Base-by-base conservation (phyloP, 352 stramenopile genomes). In the Phytopythium mirpurense region DNA sequence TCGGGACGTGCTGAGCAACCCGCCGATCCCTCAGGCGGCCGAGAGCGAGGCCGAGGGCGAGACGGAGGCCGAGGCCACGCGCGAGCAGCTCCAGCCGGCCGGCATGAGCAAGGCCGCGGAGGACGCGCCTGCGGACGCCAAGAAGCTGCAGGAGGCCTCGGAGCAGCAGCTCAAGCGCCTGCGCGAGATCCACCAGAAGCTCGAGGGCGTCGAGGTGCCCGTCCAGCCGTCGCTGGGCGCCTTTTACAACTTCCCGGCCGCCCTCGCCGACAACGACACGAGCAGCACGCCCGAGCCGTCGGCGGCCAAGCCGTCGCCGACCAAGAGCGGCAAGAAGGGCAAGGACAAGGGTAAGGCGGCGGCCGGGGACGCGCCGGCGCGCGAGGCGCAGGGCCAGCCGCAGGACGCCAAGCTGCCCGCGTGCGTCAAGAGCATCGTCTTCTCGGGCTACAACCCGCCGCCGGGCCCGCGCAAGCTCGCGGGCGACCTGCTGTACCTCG, bases 391-490 rank as follows among this genome's bases (percentile, higher is more conserved):
- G n/a, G n/a, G n/a, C n/a, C 66, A 83, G 43, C 51, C 62, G 18
- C 44, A 72, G 50, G 65, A 83, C 19, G 69, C 78, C 37, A 88
- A 81, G 56, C 69, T 94, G 23, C 86, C 83, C n/a, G 59, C 70
- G 45, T 97, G 88, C 66, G 49, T 97, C 41, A 84, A 93, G 63
- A 94, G 84, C 64, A 95, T 98, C 56, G 72, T 89, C 37, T 93
- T 97, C 54, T 97, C 87, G 57, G 93, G 91, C 42, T 98, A 96
- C 74, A 97, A 98, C 71, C 90, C 94, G 32, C 94, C 94, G n/a
- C 95, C 96, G 26, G 69, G 86, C 19, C 83, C 83, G 47, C 91
- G 96, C 58, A 90, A 91, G 60, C 74, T 97, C 27, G 74, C 91
- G 0, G 94, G 93, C 37, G 96, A 99, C 62, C 72, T 98, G 40